These are phyloP conservation scores for Rhododendron kiyosumense DNA, from an alignment of 148 eudicot genomes.

Conservation along the genomic window DNA sequence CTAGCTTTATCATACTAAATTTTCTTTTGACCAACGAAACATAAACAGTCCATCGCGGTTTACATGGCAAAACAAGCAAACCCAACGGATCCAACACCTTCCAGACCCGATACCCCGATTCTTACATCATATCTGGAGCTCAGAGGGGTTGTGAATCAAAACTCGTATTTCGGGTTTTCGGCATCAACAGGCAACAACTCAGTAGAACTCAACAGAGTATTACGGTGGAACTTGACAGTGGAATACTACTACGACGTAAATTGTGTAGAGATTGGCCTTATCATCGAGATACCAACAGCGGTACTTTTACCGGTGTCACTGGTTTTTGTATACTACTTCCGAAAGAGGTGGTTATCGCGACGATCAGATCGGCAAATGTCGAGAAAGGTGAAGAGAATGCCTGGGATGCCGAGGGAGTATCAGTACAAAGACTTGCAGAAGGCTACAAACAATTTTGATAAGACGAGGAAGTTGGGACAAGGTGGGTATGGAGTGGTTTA, in stretches of 20 bases:
- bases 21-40: too few species aligned
- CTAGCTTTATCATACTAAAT: too few species aligned
- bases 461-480: constrained; percentile 61
- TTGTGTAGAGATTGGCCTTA: constrained; percentile 9
- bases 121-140: constrained; percentile 26
- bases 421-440: constrained; percentile 57
- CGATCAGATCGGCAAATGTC: constrained; percentile 30
- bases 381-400: constrained; percentile 55
- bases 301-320: constrained; percentile 16
- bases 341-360: constrained; percentile 7
- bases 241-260: constrained; percentile 12
- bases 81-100: constrained; percentile 10
- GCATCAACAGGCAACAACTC: constrained; percentile 50
- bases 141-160: constrained; percentile 27
- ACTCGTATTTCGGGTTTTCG: constrained; percentile 77
- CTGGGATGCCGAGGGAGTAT: constrained; percentile 67
- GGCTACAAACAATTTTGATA: constrained; percentile 70
- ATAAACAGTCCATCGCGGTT: too few species aligned
- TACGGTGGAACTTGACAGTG: constrained; percentile 78
- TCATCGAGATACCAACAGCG: constrained; percentile 13
- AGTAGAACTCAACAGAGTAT: constrained; percentile 57
- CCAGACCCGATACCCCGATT: constrained; percentile 43
- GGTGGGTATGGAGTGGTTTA: constrained; percentile 87
- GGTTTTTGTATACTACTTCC: constrained; percentile 12
- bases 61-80: too few species aligned